Percentiles rank a stretch among this genome's conserved stretches.
These are phyloP conservation scores for Trypanosoma rangeli DNA, from an alignment of 208 protist genomes.

Conservation along the genomic window DNA sequence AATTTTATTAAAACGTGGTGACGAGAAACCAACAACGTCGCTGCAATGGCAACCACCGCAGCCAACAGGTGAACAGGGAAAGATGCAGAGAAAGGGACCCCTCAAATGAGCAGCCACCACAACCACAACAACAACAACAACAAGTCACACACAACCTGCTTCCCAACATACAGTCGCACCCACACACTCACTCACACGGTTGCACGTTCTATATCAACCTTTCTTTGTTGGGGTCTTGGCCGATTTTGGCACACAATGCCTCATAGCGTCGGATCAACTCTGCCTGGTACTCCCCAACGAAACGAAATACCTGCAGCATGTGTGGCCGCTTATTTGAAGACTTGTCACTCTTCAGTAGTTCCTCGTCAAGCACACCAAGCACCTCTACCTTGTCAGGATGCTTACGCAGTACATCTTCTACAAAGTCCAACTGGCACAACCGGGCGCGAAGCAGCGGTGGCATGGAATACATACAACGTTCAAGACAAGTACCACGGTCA, in stretches of 20 bases:
- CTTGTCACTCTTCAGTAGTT: slow-evolving; percentile 15
- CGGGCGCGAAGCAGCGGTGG: slow-evolving; percentile 35
- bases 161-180: no score
- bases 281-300: slow-evolving; percentile 72
- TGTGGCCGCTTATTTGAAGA: not conserved
- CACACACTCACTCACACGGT: not conserved
- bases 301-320: slow-evolving; percentile 56
- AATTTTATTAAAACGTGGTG: no score
- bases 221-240: slow-evolving; percentile 20
- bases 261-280: slow-evolving; percentile 51
- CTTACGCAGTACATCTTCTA: slow-evolving; percentile 47
- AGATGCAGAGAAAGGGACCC: not conserved
- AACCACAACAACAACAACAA: slow-evolving; percentile 11
- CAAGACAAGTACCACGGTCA: slow-evolving; percentile 54
- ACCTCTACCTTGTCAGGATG: slow-evolving; percentile 81
- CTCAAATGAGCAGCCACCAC: not conserved
- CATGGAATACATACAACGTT: slow-evolving; percentile 43
- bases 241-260: slow-evolving; percentile 29
- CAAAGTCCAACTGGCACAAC: slow-evolving; percentile 60
- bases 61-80: no score
- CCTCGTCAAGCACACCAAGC: slow-evolving; percentile 23
- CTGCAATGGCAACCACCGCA: no score
- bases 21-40: no score
- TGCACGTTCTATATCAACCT: not conserved
- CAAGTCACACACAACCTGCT: not conserved